Base-by-base conservation (phyloP, 129 eudicot genomes). In the Pseudognaphalium luteoalbum region DNA sequence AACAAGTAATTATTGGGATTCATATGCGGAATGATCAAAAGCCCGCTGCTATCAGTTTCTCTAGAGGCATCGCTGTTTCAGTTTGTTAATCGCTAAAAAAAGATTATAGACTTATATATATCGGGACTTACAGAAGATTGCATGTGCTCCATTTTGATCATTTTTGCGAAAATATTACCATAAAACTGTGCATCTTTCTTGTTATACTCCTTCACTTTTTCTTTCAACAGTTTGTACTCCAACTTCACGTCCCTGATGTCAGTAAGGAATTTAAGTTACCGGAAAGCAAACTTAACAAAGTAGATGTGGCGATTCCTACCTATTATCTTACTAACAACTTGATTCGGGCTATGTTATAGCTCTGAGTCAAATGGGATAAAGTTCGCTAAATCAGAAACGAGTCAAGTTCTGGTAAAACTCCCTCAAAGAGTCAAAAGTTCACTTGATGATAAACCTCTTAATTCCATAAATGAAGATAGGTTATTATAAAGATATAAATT, bases 191-290 rank as follows among this genome's bases (percentile, higher is more conserved):
- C 83, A 9, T 80, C 83, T 58, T 80, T 80, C 79, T 80, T 80
- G 79, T 80, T 66, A 78, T 82, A 75, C 78, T 83, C 83, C 73
- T 77, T 87, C 78, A 80, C 80, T 68, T 76, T 82, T 22, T 87
- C 84, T 81, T 73, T 85, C 60, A 83, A 67, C 70, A 80, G 76
- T 77, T 83, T 88, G 79, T 73, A 81, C 68, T 75, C 86, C 66
- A 82, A 77, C 82, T 80, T 87, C 74, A 85, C 79, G 64, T 85
- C 92, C 79, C 88, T 87, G 80, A 5, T n/a, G 2, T 58, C 51
- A 47, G 12, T 17, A 57, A 50, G 10, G 7, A 69, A 77, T 15
- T 25, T 1, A 3, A 71, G 39, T 56, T 28, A 37, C 51, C 34
- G 19, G 68, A 68, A 68, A 73, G 22, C 72, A 76, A 70, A 34